Base-by-base conservation (phyloP, 306 rosid species). In the Cicer arietinum region DNA sequence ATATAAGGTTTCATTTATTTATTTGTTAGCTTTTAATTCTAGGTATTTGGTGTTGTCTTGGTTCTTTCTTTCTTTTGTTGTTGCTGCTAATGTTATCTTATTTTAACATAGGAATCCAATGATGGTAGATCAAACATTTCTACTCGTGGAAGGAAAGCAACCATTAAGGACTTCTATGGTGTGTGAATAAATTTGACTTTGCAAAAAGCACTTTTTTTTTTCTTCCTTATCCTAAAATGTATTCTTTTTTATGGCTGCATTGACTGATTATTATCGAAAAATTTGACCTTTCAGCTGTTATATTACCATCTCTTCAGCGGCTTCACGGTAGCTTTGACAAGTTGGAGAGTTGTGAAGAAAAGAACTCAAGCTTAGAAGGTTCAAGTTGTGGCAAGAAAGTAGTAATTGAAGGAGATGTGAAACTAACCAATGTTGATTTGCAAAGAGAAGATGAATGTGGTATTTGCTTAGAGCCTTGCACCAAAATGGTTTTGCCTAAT, bases 361-460 rank as follows among this genome's bases (percentile, higher is more conserved):
- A 78, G 75, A 57, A 60, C 37, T 84, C 61, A 8, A 69, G 81
- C 78, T 71, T 86, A 63, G 88, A 86, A 83, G 73, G 83, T 64
- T 13, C 66, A 16, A 79, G 69, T 71, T 84, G 76, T 14, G 74
- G 76, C 30, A 83, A 82, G 76, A 90, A 87, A 74, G 74, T 75
- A 74, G 76, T 75, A 54, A 67, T 67, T n/a, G 87, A 86, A 69
- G 89, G 84, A 71, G 90, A 80, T 67, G 83, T 75, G 67, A 87
- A 79, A 76, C 63, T 84, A 14, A 64, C 70, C 76, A 78, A 72
- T 77, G 71, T 89, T 0, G 96, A 91, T 73, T 83, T 84, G 81
- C 94, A 91, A 79, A 85, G 97, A 80, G 98, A 94, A 77, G 98
- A 91, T 69, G 97, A 94, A 75, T 94, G 98, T 80, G 98, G 97